These are phyloP conservation scores for Croton setiger DNA, from an alignment of 441 rosid species.

Conservation along the genomic window DNA sequence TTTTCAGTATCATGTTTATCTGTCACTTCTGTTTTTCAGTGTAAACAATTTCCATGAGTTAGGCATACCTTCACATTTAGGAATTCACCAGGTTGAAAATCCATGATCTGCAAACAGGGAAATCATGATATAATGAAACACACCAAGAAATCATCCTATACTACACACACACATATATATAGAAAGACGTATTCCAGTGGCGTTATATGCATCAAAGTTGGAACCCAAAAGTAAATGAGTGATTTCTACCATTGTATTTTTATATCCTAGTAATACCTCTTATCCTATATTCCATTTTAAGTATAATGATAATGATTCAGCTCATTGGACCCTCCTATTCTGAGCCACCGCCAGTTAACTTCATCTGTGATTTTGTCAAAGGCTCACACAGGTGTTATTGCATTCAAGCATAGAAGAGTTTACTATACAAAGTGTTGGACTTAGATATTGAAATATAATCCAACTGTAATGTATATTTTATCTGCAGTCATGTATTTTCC, in stretches of 20 bases:
- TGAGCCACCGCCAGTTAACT: not conserved
- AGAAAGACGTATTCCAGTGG: not conserved
- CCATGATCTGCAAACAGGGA: conserved; percentile 62
- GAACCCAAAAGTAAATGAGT: not conserved
- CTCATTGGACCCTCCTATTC: not conserved
- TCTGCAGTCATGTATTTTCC: not conserved
- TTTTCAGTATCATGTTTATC: not conserved
- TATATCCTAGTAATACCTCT: not conserved
- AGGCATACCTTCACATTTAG: conserved; percentile 74
- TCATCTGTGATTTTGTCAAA: not conserved
- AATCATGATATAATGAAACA: conserved; percentile 5
- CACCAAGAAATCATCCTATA: conserved; percentile 1
- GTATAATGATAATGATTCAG: not conserved
- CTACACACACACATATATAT: not conserved
- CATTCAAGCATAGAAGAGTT: not conserved
- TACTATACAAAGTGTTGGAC: not conserved
- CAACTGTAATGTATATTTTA: not conserved
- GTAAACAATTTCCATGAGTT: conserved; percentile 12
- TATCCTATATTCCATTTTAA: not conserved
- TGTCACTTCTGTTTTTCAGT: not conserved
- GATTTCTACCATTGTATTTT: not conserved
- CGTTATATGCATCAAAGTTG: conserved; percentile 3
- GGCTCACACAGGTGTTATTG: not conserved
- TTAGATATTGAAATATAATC: not conserved
- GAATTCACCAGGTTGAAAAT: conserved; percentile 92